These are phyloP conservation scores for Botrytis deweyae DNA, from an alignment of 2,329 filamentous ascomycete genomes.

Conservation along the genomic window DNA sequence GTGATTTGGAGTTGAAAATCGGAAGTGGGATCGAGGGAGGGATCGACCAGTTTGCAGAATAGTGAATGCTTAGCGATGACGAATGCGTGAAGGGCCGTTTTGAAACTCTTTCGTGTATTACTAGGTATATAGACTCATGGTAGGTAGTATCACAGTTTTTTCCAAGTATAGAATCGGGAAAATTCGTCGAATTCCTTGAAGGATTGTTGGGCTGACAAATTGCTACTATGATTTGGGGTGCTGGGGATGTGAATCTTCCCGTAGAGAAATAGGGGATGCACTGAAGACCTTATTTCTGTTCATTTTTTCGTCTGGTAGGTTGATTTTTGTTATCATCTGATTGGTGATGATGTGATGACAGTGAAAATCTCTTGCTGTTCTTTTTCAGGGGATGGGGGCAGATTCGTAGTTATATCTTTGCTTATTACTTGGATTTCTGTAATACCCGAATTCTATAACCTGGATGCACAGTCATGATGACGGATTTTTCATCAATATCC, in stretches of 20 bases:
- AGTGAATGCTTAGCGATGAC: neutral
- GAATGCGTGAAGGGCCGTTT: neutral
- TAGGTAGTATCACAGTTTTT: neutral
- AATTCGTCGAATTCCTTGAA: rapidly evolving
- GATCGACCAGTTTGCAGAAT: neutral
- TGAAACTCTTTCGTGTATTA: neutral
- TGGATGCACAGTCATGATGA: rapidly evolving
- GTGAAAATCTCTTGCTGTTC: neutral
- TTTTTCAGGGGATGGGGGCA: neutral
- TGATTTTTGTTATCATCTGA: neutral
- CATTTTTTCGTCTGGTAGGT: neutral
- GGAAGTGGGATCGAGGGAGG: too few relatives aligned
- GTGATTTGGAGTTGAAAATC: too few relatives aligned
- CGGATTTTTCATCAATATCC: rapidly evolving
- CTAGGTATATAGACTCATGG: neutral
- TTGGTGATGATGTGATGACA: neutral
- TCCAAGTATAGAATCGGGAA: rapidly evolving
- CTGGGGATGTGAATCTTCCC: rapidly evolving
- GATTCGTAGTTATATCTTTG: neutral
- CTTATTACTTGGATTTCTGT: neutral
- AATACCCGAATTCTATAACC: rapidly evolving
- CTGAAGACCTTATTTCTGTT: too few relatives aligned
- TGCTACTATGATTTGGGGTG: neutral
- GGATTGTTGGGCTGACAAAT: neutral
- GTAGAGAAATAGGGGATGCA: rapidly evolving